phyloP scores from a whole-genome alignment of 163 green algal species.

The Prototheca wickerhamii region DNA sequence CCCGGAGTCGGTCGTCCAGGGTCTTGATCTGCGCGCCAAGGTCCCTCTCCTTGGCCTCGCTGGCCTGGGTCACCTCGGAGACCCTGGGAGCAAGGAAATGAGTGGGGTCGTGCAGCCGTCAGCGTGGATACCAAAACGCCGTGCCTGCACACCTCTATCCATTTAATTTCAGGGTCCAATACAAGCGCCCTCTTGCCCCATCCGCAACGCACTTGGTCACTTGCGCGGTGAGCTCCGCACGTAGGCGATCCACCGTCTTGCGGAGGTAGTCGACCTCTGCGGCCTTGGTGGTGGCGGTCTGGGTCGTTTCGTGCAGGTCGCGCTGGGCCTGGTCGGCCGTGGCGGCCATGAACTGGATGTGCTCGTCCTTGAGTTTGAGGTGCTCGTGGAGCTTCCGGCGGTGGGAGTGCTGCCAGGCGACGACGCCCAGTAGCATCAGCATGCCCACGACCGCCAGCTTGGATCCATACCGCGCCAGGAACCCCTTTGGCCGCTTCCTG shows the following conservation, averaged over 20 bases:
- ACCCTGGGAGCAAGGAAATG: no score
- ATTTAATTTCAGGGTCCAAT: no score
- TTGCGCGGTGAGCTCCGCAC: no score
- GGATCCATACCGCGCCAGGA: neutral
- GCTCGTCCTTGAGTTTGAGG: neutral
- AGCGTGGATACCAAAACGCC: no score
- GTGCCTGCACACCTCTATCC: no score
- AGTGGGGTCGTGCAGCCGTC: no score
- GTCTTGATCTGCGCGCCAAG: neutral
- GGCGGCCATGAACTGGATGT: neutral
- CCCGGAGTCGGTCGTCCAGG: neutral
- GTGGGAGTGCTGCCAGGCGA: conserved; percentile 1
- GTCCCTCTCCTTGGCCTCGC: no score
- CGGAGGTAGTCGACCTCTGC: no score
- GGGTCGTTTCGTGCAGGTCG: neutral
- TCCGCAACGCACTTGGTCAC: no score
- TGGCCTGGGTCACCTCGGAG: neutral
- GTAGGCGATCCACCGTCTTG: no score
- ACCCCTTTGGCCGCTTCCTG: neutral
- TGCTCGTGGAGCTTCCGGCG: neutral
- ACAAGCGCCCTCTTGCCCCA: no score
- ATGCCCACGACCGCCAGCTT: neutral
- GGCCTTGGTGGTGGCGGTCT: neutral
- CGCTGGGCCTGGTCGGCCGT: neutral
- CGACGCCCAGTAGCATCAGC: neutral